Base-by-base conservation (phyloP, 2,329 filamentous ascomycete species). In the Diaporthe vexans region DNA sequence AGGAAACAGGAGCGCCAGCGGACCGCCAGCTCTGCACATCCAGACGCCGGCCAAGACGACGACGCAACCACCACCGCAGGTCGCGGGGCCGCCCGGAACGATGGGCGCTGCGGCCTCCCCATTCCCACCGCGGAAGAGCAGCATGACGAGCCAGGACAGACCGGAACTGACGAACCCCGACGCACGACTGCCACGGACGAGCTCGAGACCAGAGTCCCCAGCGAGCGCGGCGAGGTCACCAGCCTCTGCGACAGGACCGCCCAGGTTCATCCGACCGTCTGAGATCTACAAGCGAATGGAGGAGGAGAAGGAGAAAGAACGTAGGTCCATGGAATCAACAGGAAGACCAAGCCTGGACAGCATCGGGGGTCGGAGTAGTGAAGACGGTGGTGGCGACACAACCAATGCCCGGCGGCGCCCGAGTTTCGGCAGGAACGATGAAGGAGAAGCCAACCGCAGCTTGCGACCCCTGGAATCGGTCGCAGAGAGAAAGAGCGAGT, bases 241-340 rank as follows among this genome's bases (percentile, higher is more conserved):
- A 40, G 83, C 83, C 35, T 77, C 87, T 51, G 80, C 75, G 33
- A 80, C 84, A 67, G 92, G 91, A 77, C 81, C 90, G 0, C 83
- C 90, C 26, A 88, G 91, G 0, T 92, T 96, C 77, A 87, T 95
- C 73, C 88, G 93, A 51, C 94, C 94, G 1, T 90, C 93, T 17
- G 94, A 97, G 77, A 92, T 95, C 56, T 95, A 96, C 81, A 92
- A 90, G 79, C 90, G 93, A 8, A 87, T 93, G 81, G 90, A 90
- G 70, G 92, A 94, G 77, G 93, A 94, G 77, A 88, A 87, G 71
- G 86, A 89, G 76, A 88, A 84, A 77, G 87, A 90, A 77, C 84
- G 88, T 51, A 86, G 86, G 73, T 90, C 90, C 1, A 82, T 89
- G 73, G 91, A 93, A 2, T 89, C 89, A 13, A 83, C 86, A 26